Evolutionary conservation across 495 filamentous ascomycete species (phyloP).

Genomic region (Podospora tetraspora): DNA sequence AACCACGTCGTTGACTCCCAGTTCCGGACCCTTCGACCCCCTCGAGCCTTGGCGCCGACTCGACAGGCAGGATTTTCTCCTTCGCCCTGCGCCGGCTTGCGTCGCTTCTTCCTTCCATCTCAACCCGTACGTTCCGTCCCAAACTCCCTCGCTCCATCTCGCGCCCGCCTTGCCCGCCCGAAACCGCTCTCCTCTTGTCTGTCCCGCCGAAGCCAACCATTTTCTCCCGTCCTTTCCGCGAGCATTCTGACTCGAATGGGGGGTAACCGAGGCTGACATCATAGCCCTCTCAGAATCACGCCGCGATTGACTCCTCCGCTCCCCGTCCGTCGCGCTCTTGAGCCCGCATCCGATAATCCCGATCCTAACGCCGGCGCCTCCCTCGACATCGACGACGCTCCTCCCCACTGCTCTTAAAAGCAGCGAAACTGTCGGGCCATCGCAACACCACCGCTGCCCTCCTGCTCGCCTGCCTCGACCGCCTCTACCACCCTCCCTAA

Average conservation of each 20-base stretch:
- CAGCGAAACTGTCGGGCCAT: slow-evolving; percentile 40
- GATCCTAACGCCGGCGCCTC: slow-evolving; percentile 21
- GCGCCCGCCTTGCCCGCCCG: neutral
- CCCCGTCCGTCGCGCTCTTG: slow-evolving; percentile 6
- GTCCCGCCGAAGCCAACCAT: neutral
- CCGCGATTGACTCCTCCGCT: neutral
- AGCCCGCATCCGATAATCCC: slow-evolving; percentile 11
- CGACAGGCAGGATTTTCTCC: slow-evolving; percentile 13
- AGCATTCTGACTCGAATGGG: slow-evolving; percentile 1
- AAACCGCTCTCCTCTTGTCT: neutral
- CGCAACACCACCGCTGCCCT: slow-evolving; percentile 39
- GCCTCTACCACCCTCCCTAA: slow-evolving; percentile 47
- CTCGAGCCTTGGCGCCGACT: slow-evolving; percentile 7
- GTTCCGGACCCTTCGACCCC: neutral
- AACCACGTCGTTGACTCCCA: neutral
- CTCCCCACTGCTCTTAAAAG: slow-evolving; percentile 28
- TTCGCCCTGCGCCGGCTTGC: neutral
- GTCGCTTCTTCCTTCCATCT: neutral
- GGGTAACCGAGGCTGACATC: slow-evolving; percentile 26
- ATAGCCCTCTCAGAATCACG: slow-evolving; percentile 14
- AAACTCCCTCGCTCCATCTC: neutral
- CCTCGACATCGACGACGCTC: slow-evolving; percentile 13
- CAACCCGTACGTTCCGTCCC: slow-evolving; percentile 2
- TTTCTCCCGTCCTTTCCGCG: neutral
- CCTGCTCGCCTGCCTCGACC: slow-evolving; percentile 42